Base-by-base conservation (phyloP, 805 yeast species). In the Myxozyma melibiosi region DNA sequence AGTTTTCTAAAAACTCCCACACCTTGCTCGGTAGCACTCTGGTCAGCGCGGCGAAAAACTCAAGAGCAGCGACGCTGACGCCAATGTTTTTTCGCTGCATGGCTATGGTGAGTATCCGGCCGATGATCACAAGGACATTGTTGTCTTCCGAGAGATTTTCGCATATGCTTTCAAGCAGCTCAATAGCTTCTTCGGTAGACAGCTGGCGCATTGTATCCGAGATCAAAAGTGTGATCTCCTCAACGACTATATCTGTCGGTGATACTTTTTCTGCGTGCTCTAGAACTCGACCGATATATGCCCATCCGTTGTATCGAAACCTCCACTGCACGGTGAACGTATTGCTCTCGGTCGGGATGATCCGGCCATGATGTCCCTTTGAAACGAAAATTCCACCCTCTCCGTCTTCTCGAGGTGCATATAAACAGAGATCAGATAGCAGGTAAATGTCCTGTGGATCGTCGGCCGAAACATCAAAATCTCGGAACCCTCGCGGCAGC, bases 251-350 rank as follows among this genome's bases (percentile, higher is more conserved):
- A 49, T 75, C 78, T 66, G 24, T 66, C 52, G 39, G 67, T 57
- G 38, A 74, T 0, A 81, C 55, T 40, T 58, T 58, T 46, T 68
- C 75, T 8, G 85, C 71, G 62, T 86, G 86, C 63, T 87, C 90
- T 31, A 91, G 70, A 0, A 88, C 73, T 65, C 96, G 79, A 1
- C 97, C 97, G 16, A 92, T 65, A 27, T 87, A 72, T 0, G 96
- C 80, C 96, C 97, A 90, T 1, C 97, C 97, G 67, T 84, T 88
- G 68, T 84, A 90, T 2, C 79, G 78, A 68, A 86, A 82, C 27
- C 85, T 73, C 73, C 94, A 90, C 22, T 89, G 79, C 2, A 87
- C 86, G 8, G 73, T 64, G 6, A 73, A 68, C 25, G 72, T 66
- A 20, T 49, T 71, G 13, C 74, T 71, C 2, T 73, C 67, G 2